phyloP scores from a whole-genome alignment of 164 flowering plant species.

The Stephania japonica region DNA sequence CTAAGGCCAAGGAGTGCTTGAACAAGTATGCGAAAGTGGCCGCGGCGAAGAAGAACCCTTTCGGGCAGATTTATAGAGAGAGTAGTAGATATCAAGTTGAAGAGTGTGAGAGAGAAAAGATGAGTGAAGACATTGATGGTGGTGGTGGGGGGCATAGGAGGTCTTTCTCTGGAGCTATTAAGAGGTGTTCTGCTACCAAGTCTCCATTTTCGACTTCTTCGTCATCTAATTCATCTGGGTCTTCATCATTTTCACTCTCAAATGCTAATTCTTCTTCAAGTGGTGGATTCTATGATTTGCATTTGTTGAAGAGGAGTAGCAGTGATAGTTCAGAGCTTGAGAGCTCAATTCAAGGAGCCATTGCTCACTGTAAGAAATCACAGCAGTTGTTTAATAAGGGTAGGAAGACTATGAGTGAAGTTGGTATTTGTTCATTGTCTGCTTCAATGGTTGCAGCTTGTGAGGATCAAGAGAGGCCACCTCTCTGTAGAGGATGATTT shows the following conservation, averaged over 20 bases:
- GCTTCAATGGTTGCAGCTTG: conserved; percentile 32
- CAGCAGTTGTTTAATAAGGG: conserved; percentile 35
- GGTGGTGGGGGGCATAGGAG: conserved; percentile 34
- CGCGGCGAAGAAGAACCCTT: conserved; percentile 33
- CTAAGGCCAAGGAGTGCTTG: conserved; percentile 28
- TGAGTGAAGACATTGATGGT: conserved; percentile 22
- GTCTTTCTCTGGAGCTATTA: conserved; percentile 61
- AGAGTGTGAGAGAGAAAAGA: conserved; percentile 28
- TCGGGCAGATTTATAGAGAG: conserved; percentile 31
- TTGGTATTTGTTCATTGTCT: conserved; percentile 39
- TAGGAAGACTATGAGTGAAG: conserved; percentile 46
- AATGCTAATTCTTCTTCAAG: conserved; percentile 15
- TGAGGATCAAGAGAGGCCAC: conserved; percentile 41
- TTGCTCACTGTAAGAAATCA: conserved; percentile 47
- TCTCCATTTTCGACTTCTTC: conserved; percentile 40
- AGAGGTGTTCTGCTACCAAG: conserved; percentile 35
- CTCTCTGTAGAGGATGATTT: conserved; percentile 43
- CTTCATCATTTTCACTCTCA: conserved; percentile 33
- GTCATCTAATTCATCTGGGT: conserved; percentile 25
- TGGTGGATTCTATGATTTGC: conserved; percentile 29
- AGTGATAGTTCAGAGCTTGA: conserved; percentile 38
- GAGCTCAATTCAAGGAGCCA: conserved; percentile 35
- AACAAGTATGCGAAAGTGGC: conserved; percentile 34
- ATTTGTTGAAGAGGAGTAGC: conserved; percentile 51
- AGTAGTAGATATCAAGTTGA: conserved; percentile 16